Base-by-base conservation (phyloP, 75 land plant species). In the Sequoia sempervirens region DNA sequence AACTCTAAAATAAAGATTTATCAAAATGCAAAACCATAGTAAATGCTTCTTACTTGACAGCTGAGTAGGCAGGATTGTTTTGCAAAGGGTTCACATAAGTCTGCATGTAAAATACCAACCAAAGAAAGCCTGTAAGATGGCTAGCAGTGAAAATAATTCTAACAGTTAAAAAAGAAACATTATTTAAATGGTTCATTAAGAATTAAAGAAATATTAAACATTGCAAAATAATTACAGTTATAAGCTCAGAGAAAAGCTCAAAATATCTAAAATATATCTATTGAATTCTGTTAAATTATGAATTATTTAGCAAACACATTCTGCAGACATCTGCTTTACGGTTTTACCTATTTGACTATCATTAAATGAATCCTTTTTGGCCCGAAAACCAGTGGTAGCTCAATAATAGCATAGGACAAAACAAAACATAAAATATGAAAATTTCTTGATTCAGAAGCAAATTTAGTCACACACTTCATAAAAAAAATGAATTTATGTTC, bases 11-110 rank as follows among this genome's bases (percentile, higher is more conserved):
- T 61, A 61, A 61, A 23, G 66, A 61, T 61, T 23, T 61, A 26
- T 28, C 66, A 61, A 61, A 61, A 23, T 61, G 66, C 26, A 61
- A 61, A 61, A 23, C n/a, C 26, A 23, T 6, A 61, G 61, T 4
- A 83, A 41, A 43, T 79, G 32, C 6, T 64, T 41, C 96, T 84
- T 82, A 94, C 96, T 87, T 94, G 34, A 88, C 95, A 85, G 89
- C 88, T 66, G 92, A 84, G 82, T 95, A 95, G 20, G 97, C 97
- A 50, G 96, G 95, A 90, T 94, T 95, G 75, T 88, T 37, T 79
- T 86, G 88, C 89, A 95, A 81, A 18, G 97, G 97, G 84, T 92
- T 94, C 58, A 86, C 38, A 82, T 91, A 91, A 3, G 91, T 91
- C 97, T 95, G 94, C 85, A 85, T 58, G 30, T 17, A 78, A 78